Evolutionary conservation across 2,329 filamentous ascomycete genomes (phyloP).

Genomic region (Xylogone sp.): DNA sequence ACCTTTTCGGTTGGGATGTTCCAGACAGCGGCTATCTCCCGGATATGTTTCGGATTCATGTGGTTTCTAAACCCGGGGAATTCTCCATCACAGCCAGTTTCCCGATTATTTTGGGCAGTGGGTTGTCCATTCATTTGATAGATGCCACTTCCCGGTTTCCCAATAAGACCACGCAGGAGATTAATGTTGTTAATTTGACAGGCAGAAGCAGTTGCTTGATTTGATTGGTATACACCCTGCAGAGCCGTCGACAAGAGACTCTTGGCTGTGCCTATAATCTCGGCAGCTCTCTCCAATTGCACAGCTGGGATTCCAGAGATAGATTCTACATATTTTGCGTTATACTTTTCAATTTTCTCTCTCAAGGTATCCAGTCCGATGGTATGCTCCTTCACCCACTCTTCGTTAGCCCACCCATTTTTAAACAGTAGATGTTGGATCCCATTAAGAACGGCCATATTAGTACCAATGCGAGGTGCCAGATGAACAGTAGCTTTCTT

Average conservation of each 20-base stretch:
- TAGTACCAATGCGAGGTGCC: slow-evolving; percentile 31
- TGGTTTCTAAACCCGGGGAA: slow-evolving; percentile 34
- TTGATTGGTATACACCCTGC: slow-evolving; percentile 37
- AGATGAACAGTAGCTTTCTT: slow-evolving; percentile 32
- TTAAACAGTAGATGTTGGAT: slow-evolving; percentile 33
- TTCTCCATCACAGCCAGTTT: slow-evolving; percentile 35
- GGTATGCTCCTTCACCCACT: slow-evolving; percentile 27
- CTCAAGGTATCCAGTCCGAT: slow-evolving; percentile 25
- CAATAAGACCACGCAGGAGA: slow-evolving; percentile 31
- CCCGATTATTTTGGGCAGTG: slow-evolving; percentile 36
- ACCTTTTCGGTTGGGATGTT: slow-evolving; percentile 31
- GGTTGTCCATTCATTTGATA: slow-evolving; percentile 37
- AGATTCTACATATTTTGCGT: slow-evolving; percentile 27
- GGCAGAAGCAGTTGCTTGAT: slow-evolving; percentile 35
- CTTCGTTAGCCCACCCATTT: slow-evolving; percentile 30
- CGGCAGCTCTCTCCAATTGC: slow-evolving; percentile 28
- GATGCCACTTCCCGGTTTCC: slow-evolving; percentile 31
- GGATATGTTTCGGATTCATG: slow-evolving; percentile 31
- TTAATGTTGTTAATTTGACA: slow-evolving; percentile 39
- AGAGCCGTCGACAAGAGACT: slow-evolving; percentile 33
- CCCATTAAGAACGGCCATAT: slow-evolving; percentile 33
- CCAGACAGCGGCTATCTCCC: slow-evolving; percentile 33
- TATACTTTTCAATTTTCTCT: slow-evolving; percentile 27
- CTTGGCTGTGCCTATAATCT: slow-evolving; percentile 28
- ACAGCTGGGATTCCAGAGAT: slow-evolving; percentile 30